Percentiles rank a stretch among this genome's conserved stretches.
phyloP scores from a whole-genome alignment of 148 eudicot genomes.

The Vaccinium macrocarpon region DNA sequence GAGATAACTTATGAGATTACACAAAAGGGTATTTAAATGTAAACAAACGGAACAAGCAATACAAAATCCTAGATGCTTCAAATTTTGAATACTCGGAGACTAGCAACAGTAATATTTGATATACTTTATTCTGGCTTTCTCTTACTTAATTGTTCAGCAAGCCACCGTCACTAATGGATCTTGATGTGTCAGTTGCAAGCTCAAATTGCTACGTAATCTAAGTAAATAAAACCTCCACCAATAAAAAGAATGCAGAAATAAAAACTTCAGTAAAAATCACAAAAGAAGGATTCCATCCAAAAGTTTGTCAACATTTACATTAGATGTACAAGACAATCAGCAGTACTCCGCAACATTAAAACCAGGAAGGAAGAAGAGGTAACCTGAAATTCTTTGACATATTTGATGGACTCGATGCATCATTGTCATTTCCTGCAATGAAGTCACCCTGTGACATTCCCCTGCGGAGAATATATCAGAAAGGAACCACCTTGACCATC shows the following conservation, averaged over 20 bases:
- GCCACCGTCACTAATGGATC: background rate
- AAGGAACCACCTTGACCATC: conserved; percentile 46
- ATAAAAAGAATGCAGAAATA: background rate
- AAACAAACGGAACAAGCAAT: background rate
- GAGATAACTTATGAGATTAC: background rate
- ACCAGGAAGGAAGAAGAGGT: conserved; percentile 25
- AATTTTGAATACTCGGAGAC: background rate
- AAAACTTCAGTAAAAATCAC: background rate
- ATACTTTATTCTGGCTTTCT: background rate
- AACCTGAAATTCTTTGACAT: conserved; percentile 84
- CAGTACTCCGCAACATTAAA: background rate
- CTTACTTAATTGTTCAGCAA: background rate
- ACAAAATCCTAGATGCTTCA: background rate
- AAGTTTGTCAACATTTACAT: conserved; percentile 8
- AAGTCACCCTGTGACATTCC: conserved; percentile 34
- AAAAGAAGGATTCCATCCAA: background rate
- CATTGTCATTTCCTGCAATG: conserved; percentile 57
- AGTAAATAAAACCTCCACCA: background rate
- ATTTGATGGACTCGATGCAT: conserved; percentile 45
- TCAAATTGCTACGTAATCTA: background rate
- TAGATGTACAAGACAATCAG: background rate
- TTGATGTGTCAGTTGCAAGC: background rate
- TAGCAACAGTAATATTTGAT: background rate
- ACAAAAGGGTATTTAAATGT: conserved; percentile 3
- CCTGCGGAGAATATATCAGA: conserved; percentile 46